Base-by-base conservation (phyloP, 257 asterid species). In the Ligustrum vulgare region DNA sequence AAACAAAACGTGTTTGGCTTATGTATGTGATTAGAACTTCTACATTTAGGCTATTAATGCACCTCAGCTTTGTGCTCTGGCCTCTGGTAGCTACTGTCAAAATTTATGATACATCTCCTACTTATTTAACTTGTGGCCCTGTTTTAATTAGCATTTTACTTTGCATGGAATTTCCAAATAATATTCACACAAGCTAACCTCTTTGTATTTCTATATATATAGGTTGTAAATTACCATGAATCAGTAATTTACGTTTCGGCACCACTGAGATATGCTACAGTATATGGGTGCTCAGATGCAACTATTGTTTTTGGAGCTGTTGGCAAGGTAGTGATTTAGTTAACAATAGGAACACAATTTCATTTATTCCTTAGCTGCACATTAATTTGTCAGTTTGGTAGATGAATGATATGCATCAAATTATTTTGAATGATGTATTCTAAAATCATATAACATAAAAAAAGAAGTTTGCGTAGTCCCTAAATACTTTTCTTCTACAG, bases 201-300 rank as follows among this genome's bases (percentile, higher is more conserved):
- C 54, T 77, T 73, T 77, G 77, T 1, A 22, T 20, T 56, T 75
- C 32, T 56, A 39, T 72, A 77, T 20, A 58, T 77, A 68, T 87
- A 94, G 97, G 96, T 94, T 66, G 83, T 92, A 71, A 94, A 94
- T 87, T 94, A 97, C 85, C 98, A 92, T 45, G 97, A 94, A 83
- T 94, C 97, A 5, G 97, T 89, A 36, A 92, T 94, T 80, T 94
- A 94, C 83, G 83, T 94, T 73, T 81, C 92, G 84, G 97, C 98
- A 62, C 97, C 98, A 69, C 80, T 92, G 80, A 86, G 70, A 82
- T 94, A 90, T 87, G 97, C 93, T 28, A 90, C 93, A 45, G 87
- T 92, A 64, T 94, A 94, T 81, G 98, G 97, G 81, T 94, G 97
- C 86, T 94, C 98, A 71, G 98, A 94, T 83, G 97, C 31, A 80